Conservation (phyloP, 2,329 filamentous ascomycete species). For the Alternaria solani region DNA sequence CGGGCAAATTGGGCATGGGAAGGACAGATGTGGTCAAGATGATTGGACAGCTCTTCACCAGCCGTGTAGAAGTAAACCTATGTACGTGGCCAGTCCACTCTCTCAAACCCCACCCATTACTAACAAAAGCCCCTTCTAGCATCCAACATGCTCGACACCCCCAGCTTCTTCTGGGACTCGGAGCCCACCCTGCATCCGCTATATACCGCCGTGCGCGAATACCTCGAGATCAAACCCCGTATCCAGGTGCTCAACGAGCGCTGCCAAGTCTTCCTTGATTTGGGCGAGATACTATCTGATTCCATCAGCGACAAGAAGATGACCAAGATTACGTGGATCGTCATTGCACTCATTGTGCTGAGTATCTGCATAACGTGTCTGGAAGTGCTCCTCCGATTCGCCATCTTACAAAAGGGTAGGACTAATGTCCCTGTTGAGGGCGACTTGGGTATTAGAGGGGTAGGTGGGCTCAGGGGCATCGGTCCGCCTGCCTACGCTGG, state of each 20-base stretch:
- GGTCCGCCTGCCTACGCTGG: slow-evolving; percentile 33
- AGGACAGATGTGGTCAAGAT: slow-evolving; percentile 92
- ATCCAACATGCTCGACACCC: slow-evolving; percentile 93
- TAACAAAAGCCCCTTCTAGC: slow-evolving; percentile 59
- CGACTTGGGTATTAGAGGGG: background rate
- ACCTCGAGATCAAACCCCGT: slow-evolving; percentile 94
- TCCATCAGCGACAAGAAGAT: slow-evolving; percentile 93
- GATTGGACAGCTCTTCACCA: slow-evolving; percentile 88
- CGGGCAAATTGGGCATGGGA: slow-evolving; percentile 89
- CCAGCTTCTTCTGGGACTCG: slow-evolving; percentile 98
- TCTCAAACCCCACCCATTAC: background rate
- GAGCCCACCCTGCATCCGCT: slow-evolving; percentile 94
- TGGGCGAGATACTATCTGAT: slow-evolving; percentile 93
- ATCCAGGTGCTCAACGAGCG: slow-evolving; percentile 97
- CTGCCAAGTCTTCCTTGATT: slow-evolving; percentile 93
- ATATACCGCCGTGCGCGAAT: slow-evolving; percentile 93
- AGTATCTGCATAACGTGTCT: slow-evolving; percentile 90
- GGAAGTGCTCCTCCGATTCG: slow-evolving; percentile 86
- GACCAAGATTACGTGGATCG: slow-evolving; percentile 96
- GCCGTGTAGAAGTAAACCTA: slow-evolving; percentile 94
- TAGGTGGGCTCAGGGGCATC: slow-evolving; percentile 19
- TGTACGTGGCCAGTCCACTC: slow-evolving; percentile 69
- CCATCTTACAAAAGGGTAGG: slow-evolving; percentile 44
- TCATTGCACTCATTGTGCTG: slow-evolving; percentile 90
- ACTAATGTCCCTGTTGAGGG: slow-evolving; percentile 12